These are phyloP conservation scores for Gynostemma pentaphyllum DNA, from an alignment of 306 rosid species.

Conservation along the genomic window DNA sequence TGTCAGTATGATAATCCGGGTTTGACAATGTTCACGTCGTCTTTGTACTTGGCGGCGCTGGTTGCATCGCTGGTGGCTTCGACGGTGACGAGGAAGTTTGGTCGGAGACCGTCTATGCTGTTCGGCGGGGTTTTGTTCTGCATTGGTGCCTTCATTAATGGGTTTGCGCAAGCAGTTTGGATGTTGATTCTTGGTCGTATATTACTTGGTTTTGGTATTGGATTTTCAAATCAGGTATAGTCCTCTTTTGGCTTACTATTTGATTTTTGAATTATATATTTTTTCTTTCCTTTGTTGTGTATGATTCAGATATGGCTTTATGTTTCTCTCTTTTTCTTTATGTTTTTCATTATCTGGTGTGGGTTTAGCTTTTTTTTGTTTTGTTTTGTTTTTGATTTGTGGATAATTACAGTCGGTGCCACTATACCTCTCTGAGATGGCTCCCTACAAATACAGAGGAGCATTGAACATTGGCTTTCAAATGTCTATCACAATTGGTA, in stretches of 20 bases:
- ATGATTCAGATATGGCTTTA: too few relatives aligned
- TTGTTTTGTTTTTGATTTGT: neutral
- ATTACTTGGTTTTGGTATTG: constrained; percentile 88
- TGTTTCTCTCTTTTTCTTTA: too few relatives aligned
- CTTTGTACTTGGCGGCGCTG: constrained; percentile 77
- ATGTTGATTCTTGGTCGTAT: constrained; percentile 84
- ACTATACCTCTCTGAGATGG: constrained; percentile 85
- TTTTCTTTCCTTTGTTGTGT: too few relatives aligned
- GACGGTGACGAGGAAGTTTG: constrained; percentile 55
- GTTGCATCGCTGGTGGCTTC: constrained; percentile 70
- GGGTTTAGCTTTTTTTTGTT: too few relatives aligned
- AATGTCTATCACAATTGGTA: constrained; percentile 69
- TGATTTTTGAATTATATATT: neutral
- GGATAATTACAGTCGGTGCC: constrained; percentile 71
- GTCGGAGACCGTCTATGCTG: constrained; percentile 70
- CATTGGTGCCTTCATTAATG: constrained; percentile 68
- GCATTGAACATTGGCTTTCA: constrained; percentile 79
- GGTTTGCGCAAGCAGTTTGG: constrained; percentile 42
- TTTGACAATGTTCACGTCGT: constrained; percentile 80
- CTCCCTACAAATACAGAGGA: constrained; percentile 79
- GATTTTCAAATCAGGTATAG: constrained; percentile 82
- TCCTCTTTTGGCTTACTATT: neutral
- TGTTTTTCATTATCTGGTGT: too few relatives aligned
- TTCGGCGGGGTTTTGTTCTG: constrained; percentile 68
- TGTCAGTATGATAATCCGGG: constrained; percentile 66